Evolutionary conservation across 345 rosid species (phyloP).

Genomic region (Arabidopsis suecica): DNA sequence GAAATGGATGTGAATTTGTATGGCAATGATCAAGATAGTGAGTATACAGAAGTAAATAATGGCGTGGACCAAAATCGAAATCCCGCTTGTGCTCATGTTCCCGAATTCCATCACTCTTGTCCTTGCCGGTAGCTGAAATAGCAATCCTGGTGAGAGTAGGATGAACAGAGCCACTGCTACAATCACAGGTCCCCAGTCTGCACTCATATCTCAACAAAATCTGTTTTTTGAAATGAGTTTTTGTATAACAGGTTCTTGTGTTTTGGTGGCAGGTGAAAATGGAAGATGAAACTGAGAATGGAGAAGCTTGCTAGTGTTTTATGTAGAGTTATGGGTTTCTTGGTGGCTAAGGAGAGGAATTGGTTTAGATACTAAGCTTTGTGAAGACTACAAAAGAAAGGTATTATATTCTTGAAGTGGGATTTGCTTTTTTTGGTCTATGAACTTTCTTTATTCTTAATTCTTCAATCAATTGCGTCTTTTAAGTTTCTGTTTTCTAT

Average conservation of each 20-base stretch:
- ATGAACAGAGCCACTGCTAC: conserved; percentile 82
- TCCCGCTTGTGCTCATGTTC: conserved; percentile 92
- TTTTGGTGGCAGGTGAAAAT: background rate
- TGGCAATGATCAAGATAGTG: conserved; percentile 80
- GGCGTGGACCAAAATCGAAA: conserved; percentile 86
- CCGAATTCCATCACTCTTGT: conserved; percentile 87
- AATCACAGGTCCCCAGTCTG: conserved; percentile 94
- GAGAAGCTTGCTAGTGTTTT: conserved; percentile 32
- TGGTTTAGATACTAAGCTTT: conserved; percentile 46
- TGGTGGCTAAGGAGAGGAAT: conserved; percentile 44
- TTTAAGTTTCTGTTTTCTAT: conserved; percentile 30
- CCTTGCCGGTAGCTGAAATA: conserved; percentile 90
- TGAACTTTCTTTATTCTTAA: conserved; percentile 21
- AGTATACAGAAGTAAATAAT: conserved; percentile 76
- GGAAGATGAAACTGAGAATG: conserved; percentile 29
- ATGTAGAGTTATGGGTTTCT: conserved; percentile 46
- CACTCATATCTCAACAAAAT: conserved; percentile 43
- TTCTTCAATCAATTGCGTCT: conserved; percentile 36
- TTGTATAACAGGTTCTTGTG: conserved; percentile 18
- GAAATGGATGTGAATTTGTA: conserved; percentile 52
- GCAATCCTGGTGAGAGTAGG: conserved; percentile 86
- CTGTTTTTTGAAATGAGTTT: conserved; percentile 15
- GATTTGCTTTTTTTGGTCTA: conserved; percentile 17
- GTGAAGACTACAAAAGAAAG: conserved; percentile 45
- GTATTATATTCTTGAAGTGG: conserved; percentile 46